phyloP scores from a whole-genome alignment of 169 alveolate species.

The Plasmodium knowlesi region DNA sequence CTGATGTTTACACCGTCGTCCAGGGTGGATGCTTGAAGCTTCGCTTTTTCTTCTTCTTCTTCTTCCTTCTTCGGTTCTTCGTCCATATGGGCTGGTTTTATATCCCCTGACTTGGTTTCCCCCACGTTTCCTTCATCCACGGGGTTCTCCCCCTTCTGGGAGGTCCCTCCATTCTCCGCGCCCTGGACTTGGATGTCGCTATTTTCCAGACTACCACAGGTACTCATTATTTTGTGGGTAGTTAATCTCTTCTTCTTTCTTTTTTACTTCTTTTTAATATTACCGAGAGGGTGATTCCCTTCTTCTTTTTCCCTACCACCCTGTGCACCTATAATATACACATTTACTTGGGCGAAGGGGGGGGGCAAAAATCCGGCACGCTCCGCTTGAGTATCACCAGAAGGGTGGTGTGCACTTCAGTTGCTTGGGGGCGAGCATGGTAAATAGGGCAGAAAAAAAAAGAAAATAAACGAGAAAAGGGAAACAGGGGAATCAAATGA shows the following conservation, averaged over 20 bases:
- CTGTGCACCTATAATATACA: not conserved
- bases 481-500: not conserved
- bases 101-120: not conserved
- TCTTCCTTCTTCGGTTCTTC: not conserved
- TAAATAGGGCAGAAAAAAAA: not conserved
- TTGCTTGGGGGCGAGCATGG: not conserved
- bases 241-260: not conserved
- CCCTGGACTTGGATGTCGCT: not conserved
- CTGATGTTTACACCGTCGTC: constrained; percentile 45
- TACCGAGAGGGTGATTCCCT: not conserved
- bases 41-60: not conserved
- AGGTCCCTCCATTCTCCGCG: not conserved
- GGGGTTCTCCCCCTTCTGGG: not conserved
- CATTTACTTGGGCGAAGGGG: not conserved
- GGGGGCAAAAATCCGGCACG: not conserved
- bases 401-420: not conserved
- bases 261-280: not conserved
- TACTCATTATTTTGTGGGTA: not conserved
- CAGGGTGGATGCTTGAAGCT: not conserved
- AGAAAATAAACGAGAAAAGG: not conserved
- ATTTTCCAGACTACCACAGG: not conserved
- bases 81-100: not conserved
- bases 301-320: not conserved
- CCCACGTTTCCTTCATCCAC: not conserved
- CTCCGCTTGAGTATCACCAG: not conserved